Evolutionary conservation across 805 yeast genomes (phyloP).

Genomic region (Starmerella floricola): DNA sequence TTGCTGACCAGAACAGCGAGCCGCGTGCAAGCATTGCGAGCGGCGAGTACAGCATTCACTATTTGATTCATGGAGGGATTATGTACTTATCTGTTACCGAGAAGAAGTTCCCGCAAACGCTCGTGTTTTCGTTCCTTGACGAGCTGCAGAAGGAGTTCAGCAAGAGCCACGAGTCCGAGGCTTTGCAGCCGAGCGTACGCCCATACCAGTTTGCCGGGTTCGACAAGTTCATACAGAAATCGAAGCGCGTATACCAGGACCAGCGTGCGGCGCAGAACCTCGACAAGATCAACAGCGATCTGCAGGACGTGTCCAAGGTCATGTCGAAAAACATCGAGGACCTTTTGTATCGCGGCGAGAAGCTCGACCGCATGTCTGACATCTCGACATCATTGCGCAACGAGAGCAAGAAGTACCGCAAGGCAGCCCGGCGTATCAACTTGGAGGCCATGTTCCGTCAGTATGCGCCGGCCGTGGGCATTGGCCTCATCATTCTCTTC

Average conservation of each 20-base stretch:
- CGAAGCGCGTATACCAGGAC: slow-evolving; percentile 80
- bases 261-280: slow-evolving; percentile 80
- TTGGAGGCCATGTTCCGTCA: slow-evolving; percentile 78
- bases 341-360: slow-evolving; percentile 85
- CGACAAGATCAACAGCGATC: slow-evolving; percentile 73
- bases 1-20: slow-evolving; percentile 69
- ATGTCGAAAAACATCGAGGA: slow-evolving; percentile 97
- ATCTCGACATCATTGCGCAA: slow-evolving; percentile 65
- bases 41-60: slow-evolving; percentile 61
- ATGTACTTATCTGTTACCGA: slow-evolving; percentile 72
- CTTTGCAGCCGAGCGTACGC: slow-evolving; percentile 48
- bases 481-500: slow-evolving; percentile 56
- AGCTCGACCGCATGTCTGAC: slow-evolving; percentile 78
- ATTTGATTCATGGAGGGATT: slow-evolving; percentile 50
- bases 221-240: slow-evolving; percentile 57
- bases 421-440: slow-evolving; percentile 82
- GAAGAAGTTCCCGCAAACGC: slow-evolving; percentile 67
- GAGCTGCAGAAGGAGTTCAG: slow-evolving; percentile 75
- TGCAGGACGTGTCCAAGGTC: slow-evolving; percentile 86
- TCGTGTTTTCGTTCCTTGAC: slow-evolving; percentile 74
- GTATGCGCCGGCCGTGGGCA: slow-evolving; percentile 74
- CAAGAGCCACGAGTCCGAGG: slow-evolving; percentile 65
- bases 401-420: slow-evolving; percentile 77
- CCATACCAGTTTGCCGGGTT: slow-evolving; percentile 86
- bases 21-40: slow-evolving; percentile 75